Base-by-base conservation (phyloP, 176 grass and related monocot genomes). In the Rhipidocladum racemiflorum region DNA sequence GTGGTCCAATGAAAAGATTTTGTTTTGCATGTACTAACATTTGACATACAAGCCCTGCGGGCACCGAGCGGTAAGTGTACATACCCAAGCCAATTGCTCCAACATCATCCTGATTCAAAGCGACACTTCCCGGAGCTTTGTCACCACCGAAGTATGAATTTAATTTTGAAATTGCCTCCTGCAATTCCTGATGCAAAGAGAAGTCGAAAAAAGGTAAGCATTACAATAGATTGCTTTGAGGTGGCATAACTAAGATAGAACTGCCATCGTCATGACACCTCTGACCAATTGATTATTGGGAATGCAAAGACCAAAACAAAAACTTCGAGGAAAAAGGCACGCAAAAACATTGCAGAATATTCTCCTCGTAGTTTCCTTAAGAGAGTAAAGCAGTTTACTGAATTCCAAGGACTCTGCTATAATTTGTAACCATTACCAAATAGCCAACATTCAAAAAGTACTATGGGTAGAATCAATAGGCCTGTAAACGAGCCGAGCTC, bases 31-130 rank as follows among this genome's bases (percentile, higher is more conserved):
- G 25, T 28, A 83, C 65, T 20, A 59, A 59, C 62, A 78, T 56
- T 56, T 65, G 18, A 20, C 10, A 42, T 32, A 63, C 84, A 59
- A 63, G 10, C 28, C 13, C 51, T 3, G 57, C 3, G 9, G 23
- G 69, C 55, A 70, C 27, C 11, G 23, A 42, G 15, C 6, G 1
- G 5, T 63, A n/a, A 59, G 14, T 81, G 55, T 16, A 79, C 83
- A 73, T 84, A 97, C 95, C 92, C 45, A 94, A 74, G 12, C 90
- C 95, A 77, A 93, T 65, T 84, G 67, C 70, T 57, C 88, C 92
- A 61, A 80, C 80, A 77, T 92, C 88, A 55, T 97, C 95, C 78
- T 97, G 95, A 53, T 94, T 92, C 38, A 97, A 79, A 11, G 56
- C 66, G 66, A 75, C 63, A 39, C n/a, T 88, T 60, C 75, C 80